Base-by-base conservation (phyloP, 2,329 filamentous ascomycete species). In the Aspergillus ochraceus region DNA sequence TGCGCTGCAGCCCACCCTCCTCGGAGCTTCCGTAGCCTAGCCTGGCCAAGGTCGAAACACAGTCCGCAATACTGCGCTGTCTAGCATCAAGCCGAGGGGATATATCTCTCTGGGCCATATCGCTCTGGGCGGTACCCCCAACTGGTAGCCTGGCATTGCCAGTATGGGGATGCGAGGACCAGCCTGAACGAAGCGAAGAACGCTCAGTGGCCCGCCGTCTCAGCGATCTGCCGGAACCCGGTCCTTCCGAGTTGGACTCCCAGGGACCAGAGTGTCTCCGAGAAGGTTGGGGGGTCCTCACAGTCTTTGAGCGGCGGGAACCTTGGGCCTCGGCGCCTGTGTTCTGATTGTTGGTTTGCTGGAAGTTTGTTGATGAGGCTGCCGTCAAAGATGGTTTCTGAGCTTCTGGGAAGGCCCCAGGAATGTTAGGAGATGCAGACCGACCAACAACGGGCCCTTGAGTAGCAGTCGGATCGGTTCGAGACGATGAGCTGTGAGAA, bases 21-120 rank as follows among this genome's bases (percentile, higher is more conserved):
- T 72, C 62, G 22, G 65, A 66, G 17, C 63, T 67, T 22, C 74
- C 78, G 61, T 77, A 81, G 6, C 79, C 80, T 53, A 81, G 71
- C 14, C 64, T 70, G 29, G 72, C 57, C 20, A 82, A 73, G 9
- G 72, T 68, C 10, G 72, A 69, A 32, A 80, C 70, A 60, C 80
- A 81, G 20, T 66, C 59, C 36, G 75, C 70, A 57, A 78, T 71
- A 9, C 60, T 54, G 55, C 55, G 55, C 32, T 60, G 57, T 20
- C 57, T 47, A 12, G 22, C 10, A 46, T 24, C 11, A 22, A 45
- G 20, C 11, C 20, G 10, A 8, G 24, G 24, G 24, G 24, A 24
- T 24, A 24, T 24, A 24, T 24, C 24, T 24, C 24, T 6, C 24
- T 17, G 42, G 22, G 36, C 6, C 49, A 4, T 42, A 12, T 17